A percentile compares a stretch with the other conserved stretches of the same genome.
phyloP scores from a whole-genome alignment of 371 early-diverging fungal genomes.

The Mortierella polycephala region DNA sequence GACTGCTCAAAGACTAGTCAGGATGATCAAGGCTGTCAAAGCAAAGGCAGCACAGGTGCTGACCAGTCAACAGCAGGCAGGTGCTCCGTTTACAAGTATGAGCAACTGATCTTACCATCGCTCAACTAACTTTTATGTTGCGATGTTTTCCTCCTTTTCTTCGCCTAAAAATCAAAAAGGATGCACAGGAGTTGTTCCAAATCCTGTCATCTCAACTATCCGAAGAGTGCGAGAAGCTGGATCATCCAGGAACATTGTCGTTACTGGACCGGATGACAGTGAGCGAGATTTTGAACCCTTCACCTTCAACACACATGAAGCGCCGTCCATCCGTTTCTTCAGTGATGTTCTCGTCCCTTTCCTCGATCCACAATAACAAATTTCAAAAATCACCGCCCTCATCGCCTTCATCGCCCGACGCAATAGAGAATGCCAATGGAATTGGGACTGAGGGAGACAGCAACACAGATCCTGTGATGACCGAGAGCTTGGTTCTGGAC shows the following conservation, averaged over 20 bases:
- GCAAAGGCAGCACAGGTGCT: conserved; percentile 39
- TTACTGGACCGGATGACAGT: conserved; percentile 48
- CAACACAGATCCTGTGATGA: not conserved
- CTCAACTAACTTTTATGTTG: not conserved
- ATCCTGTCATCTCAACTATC: conserved; percentile 55
- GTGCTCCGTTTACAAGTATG: not conserved
- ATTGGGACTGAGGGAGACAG: not conserved
- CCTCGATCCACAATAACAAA: not conserved
- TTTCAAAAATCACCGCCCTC: not conserved
- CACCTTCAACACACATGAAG: conserved; percentile 11
- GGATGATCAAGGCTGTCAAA: conserved; percentile 33
- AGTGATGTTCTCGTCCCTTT: conserved; percentile 22
- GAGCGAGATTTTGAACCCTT: conserved; percentile 30
- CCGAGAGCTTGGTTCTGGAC: conserved; percentile 21
- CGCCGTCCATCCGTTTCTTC: conserved; percentile 8
- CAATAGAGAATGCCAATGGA: not conserved
- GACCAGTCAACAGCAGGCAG: conserved; percentile 50
- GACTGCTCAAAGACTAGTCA: conserved; percentile 18
- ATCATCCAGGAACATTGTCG: conserved; percentile 50
- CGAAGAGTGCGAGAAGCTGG: conserved; percentile 48
- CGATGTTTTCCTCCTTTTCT: not conserved
- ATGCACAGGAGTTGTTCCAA: conserved; percentile 48
- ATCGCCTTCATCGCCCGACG: not conserved
- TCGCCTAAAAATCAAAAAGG: no score
- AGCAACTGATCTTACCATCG: not conserved